These are phyloP conservation scores for Alternaria arbusti DNA, from an alignment of 2,329 filamentous ascomycete species.

Conservation along the genomic window DNA sequence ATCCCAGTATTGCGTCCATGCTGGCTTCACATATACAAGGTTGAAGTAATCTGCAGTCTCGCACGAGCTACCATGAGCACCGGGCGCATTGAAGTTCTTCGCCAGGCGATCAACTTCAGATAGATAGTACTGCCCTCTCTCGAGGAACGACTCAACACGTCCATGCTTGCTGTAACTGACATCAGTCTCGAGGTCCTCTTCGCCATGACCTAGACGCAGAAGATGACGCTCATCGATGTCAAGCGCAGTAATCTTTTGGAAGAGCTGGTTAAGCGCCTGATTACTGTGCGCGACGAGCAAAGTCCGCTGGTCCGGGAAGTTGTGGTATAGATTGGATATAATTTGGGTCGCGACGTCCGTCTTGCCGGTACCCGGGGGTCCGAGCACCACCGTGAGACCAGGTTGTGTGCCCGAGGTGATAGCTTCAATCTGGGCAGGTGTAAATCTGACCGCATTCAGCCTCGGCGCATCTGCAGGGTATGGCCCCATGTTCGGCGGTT, in stretches of 20 bases:
- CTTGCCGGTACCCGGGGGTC: slow-evolving; percentile 95
- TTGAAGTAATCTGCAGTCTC: slow-evolving; percentile 98
- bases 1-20: slow-evolving; percentile 86
- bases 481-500: slow-evolving; percentile 84
- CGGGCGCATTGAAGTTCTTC: slow-evolving; percentile 81
- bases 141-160: slow-evolving; percentile 91
- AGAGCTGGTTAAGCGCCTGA: slow-evolving; percentile 95
- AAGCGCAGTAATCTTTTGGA: slow-evolving; percentile 95
- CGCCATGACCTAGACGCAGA: slow-evolving; percentile 88
- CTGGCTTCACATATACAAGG: slow-evolving; percentile 84
- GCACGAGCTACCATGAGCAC: slow-evolving; percentile 93
- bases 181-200: slow-evolving; percentile 89
- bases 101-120: slow-evolving; percentile 86
- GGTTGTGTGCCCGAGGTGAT: slow-evolving; percentile 94
- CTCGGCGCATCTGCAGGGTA: slow-evolving; percentile 86
- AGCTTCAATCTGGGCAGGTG: slow-evolving; percentile 87
- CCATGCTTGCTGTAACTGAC: slow-evolving; percentile 92
- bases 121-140: slow-evolving; percentile 80
- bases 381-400: slow-evolving; percentile 90
- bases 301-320: slow-evolving; percentile 91
- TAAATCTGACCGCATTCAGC: slow-evolving; percentile 85
- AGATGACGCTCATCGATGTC: slow-evolving; percentile 96
- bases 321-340: slow-evolving; percentile 98
- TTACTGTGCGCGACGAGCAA: slow-evolving; percentile 96
- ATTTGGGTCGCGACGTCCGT: slow-evolving; percentile 99